These are phyloP conservation scores for Hawksworthiomyces lignivorus DNA, from an alignment of 2,329 filamentous ascomycete genomes.

Conservation along the genomic window DNA sequence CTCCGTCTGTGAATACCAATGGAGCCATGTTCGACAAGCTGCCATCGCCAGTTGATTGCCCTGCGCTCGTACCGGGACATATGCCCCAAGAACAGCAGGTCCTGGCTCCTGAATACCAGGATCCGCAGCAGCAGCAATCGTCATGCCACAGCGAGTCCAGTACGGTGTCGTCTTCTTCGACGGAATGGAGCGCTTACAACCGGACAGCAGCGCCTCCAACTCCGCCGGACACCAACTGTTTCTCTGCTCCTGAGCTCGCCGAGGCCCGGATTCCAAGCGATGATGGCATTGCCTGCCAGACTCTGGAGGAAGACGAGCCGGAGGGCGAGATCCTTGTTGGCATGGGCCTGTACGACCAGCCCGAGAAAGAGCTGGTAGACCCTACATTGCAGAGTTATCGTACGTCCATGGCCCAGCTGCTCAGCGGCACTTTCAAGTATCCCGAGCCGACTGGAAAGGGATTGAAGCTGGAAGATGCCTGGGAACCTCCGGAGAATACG, in stretches of 20 bases:
- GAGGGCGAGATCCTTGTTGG: slow-evolving; percentile 69
- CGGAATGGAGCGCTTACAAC: slow-evolving; percentile 21
- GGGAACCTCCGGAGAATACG: slow-evolving; percentile 58
- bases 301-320: slow-evolving; percentile 44
- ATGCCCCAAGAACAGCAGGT: slow-evolving; percentile 1
- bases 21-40: slow-evolving; percentile 15
- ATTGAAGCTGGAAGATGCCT: slow-evolving; percentile 74
- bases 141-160: neutral
- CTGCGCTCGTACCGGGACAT: slow-evolving; percentile 8
- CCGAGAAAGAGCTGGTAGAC: slow-evolving; percentile 47
- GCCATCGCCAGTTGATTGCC: slow-evolving; percentile 14
- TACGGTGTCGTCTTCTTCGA: neutral
- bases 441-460: slow-evolving; percentile 57
- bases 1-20: slow-evolving; percentile 14
- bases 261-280: slow-evolving; percentile 37
- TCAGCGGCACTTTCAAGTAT: slow-evolving; percentile 40
- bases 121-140: neutral
- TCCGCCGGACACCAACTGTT: slow-evolving; percentile 39
- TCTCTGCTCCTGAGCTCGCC: slow-evolving; percentile 42
- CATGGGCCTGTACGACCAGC: slow-evolving; percentile 72
- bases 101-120: no score
- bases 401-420: slow-evolving; percentile 45
- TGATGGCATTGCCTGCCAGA: slow-evolving; percentile 40
- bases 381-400: slow-evolving; percentile 46
- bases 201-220: slow-evolving; percentile 48